Evolutionary conservation across 2,329 filamentous ascomycete genomes (phyloP), one percentile per base, ranked within the genome.

Genomic region (Phialophora expanda): DNA sequence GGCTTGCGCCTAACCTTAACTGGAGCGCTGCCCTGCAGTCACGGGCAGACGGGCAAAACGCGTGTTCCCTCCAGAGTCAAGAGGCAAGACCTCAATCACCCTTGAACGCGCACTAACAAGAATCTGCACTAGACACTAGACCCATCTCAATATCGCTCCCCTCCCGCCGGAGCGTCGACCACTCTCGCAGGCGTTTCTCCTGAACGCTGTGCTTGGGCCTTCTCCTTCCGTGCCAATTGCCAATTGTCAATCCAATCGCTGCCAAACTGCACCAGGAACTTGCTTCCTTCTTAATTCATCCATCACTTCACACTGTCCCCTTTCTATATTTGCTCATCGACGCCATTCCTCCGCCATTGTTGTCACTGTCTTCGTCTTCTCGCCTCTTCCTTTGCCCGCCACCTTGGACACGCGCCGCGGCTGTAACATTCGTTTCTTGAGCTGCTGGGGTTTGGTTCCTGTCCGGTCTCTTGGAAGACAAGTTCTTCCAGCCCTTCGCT

Each of bases 341-440:
- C 58, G n/a, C 46, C 34, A 24, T 61, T 48, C 38, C 17, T 44
- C 28, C 30, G 58, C 51, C 50, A 32, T 53, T 46, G 60, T 46
- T 58, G 24, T 46, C 53, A 41, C 57, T 26, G 61, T 64, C 65
- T 44, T 58, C 55, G 57, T 30, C 17, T 61, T 62, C 53, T 65
- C 26, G 53, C 58, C 51, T 41, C 57, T 51, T 61, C 59, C 56
- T 53, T 50, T 41, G 5, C 58, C 20, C 34, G 12, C 54, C 26
- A 53, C 48, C 56, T 56, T 62, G 46, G 50, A 48, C 50, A 66
- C 63, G 60, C 66, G 60, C 56, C 67, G 65, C 64, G 61, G 64
- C 62, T 62, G 59, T 66, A 48, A 63, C 67, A 56, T 67, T 69
- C 67, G 65, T 69, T 69, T 67, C 63, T 48, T 65, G 65, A 67